A percentile compares a stretch with the other conserved stretches of the same genome.
Evolutionary conservation across 2,329 filamentous ascomycete species (phyloP).

Genomic region (Trichothecium roseum): DNA sequence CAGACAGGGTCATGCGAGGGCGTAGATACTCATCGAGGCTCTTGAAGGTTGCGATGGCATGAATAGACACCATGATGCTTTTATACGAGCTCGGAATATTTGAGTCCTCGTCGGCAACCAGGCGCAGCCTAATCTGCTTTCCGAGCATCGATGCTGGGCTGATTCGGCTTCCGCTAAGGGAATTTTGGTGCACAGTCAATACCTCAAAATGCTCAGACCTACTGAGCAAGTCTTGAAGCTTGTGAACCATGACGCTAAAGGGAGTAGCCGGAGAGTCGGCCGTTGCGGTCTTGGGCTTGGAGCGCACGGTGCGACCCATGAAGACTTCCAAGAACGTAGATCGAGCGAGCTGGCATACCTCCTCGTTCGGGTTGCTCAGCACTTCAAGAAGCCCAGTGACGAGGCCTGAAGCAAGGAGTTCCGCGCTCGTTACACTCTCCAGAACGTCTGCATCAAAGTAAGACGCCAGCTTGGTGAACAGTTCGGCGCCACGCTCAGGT

Average conservation of each 20-base stretch:
- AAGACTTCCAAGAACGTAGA: conserved; percentile 85
- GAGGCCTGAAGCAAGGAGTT: conserved; percentile 81
- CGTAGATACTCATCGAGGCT: conserved; percentile 91
- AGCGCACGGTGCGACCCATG: conserved; percentile 65
- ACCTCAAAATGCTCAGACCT: conserved; percentile 97
- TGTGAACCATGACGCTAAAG: conserved; percentile 85
- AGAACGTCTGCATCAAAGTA: conserved; percentile 85
- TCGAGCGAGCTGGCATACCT: conserved; percentile 55
- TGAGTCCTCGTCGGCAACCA: conserved; percentile 82
- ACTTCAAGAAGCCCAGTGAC: conserved; percentile 75
- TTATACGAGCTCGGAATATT: conserved; percentile 80
- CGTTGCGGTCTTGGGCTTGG: conserved; percentile 53
- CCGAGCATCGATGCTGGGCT: conserved; percentile 93
- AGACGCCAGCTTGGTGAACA: conserved; percentile 67
- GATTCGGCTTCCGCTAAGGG: conserved; percentile 79
- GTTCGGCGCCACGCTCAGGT: conserved; percentile 42
- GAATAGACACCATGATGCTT: conserved; percentile 97
- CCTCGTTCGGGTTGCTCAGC: conserved; percentile 61
- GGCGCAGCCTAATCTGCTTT: conserved; percentile 83
- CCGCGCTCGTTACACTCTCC: conserved; percentile 90
- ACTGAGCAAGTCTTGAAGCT: conserved; percentile 91
- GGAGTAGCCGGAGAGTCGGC: conserved; percentile 66
- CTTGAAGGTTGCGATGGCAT: conserved; percentile 97
- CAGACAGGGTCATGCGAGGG: conserved; percentile 73
- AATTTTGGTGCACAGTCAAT: conserved; percentile 86